Base-by-base conservation (phyloP, 768 basidiomycete genomes). In the Lyophyllum atratum region DNA sequence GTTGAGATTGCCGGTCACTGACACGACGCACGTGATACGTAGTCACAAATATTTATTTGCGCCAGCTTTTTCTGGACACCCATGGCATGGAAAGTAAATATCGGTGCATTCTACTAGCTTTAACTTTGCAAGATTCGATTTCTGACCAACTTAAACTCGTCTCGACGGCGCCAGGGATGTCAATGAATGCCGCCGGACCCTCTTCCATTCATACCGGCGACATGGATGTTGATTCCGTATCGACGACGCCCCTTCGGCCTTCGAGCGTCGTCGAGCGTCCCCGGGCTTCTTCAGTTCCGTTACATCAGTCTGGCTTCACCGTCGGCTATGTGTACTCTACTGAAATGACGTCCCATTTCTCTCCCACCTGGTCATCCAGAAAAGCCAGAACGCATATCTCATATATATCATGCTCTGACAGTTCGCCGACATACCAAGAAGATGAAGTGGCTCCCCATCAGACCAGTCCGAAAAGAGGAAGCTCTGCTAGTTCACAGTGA, bases 321-420 rank as follows among this genome's bases (percentile, higher is more conserved):
- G 90, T 94, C 49, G 95, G 94, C 47, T 94, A 90, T 74, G 86
- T 96, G 55, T 98, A 93, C 67, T 90, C 92, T 24, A 65, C 79
- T 0, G 84, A 89, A 61, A 98, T 98, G 96, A 88, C 90, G 73
- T 73, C 84, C 17, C 97, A 98, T 73, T 84, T 80, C 49, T 85
- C 83, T 42, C 76, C 79, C n/a, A 74, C 77, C n/a, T 22, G 81
- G 78, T 17, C 78, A 79, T 50, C 80, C 81, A 40, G 85, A 86
- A 56, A 91, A 95, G 64, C 95, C 95, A 0, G 89, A 92, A 62
- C 87, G 97, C 39, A 96, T 98, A 63, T 76, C 81, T 9, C 74
- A 80, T 54, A 95, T 98, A 59, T 90, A 84, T 75, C 73, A 84
- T 31, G 77, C 81, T 10, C 77, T 98, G 33, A 74, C 79, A n/a